Evolutionary conservation across 176 grass and related monocot genomes (phyloP).

Genomic region (Thalia dealbata): DNA sequence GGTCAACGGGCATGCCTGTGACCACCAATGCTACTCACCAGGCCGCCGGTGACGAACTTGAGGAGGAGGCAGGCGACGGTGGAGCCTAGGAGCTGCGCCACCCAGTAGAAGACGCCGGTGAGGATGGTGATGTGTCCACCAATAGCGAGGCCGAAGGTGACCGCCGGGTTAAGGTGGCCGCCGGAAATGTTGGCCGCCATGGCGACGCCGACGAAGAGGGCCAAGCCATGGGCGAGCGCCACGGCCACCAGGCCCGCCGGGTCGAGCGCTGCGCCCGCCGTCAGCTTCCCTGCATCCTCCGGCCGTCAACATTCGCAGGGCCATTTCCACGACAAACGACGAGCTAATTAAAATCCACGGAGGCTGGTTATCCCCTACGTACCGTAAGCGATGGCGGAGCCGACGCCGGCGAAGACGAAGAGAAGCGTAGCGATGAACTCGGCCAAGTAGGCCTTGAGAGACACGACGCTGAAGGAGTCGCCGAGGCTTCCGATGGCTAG

Average conservation of each 20-base stretch:
- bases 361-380: neutral
- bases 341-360: neutral
- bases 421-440: constrained; percentile 93
- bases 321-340: neutral
- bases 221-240: constrained; percentile 64
- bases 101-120: constrained; percentile 75
- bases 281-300: constrained; percentile 39
- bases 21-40: constrained; percentile 11
- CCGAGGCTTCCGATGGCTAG: constrained; percentile 58
- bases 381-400: constrained; percentile 79
- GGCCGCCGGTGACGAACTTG: constrained; percentile 61
- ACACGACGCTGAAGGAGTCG: constrained; percentile 52
- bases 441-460: constrained; percentile 58
- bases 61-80: constrained; percentile 69
- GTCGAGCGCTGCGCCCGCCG: constrained; percentile 45
- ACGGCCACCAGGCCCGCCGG: constrained; percentile 69
- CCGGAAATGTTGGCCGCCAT: constrained; percentile 89
- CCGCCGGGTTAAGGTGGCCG: constrained; percentile 83
- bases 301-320: neutral
- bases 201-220: constrained; percentile 67
- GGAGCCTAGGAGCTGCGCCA: constrained; percentile 72
- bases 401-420: constrained; percentile 82
- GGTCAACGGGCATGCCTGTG: no score
- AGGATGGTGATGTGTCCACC: constrained; percentile 89
- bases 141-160: constrained; percentile 72